Percentiles rank a stretch among this genome's conserved stretches.
Evolutionary conservation across 805 yeast genomes (phyloP).

Genomic region (Zygotorulaspora florentina): DNA sequence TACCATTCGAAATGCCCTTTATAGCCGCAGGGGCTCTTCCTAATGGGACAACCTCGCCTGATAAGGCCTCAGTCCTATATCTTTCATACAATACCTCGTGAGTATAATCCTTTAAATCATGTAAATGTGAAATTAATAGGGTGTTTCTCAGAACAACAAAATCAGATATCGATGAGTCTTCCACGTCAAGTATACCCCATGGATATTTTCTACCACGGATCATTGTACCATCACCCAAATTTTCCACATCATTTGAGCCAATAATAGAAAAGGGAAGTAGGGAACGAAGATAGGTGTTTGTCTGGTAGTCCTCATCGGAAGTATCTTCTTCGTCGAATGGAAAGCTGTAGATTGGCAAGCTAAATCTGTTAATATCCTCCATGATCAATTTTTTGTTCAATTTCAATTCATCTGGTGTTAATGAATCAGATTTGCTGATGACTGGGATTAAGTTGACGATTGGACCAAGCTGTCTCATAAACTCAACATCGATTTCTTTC

Average conservation of each 20-base stretch:
- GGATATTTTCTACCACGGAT: conserved; percentile 54
- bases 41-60: conserved; percentile 44
- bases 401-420: conserved; percentile 72
- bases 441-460: conserved; percentile 84
- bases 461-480: conserved; percentile 72
- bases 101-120: conserved; percentile 83
- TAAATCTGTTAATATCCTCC: conserved; percentile 69
- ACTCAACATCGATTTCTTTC: conserved; percentile 69
- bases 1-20: conserved; percentile 28
- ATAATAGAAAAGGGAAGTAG: conserved; percentile 64
- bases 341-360: conserved; percentile 70
- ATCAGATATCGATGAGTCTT: conserved; percentile 72
- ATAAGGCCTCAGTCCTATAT: conserved; percentile 82
- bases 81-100: conserved; percentile 84
- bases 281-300: conserved; percentile 60
- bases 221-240: conserved; percentile 39
- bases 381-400: conserved; percentile 67
- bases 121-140: conserved; percentile 75
- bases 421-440: conserved; percentile 79
- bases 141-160: conserved; percentile 76
- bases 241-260: conserved; percentile 62
- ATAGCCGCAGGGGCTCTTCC: conserved; percentile 16
- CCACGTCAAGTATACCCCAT: conserved; percentile 58
- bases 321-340: conserved; percentile 53
- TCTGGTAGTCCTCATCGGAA: conserved; percentile 61